Conservation (phyloP, 2,329 filamentous ascomycete genomes). For the Calonectria pauciramosa region DNA sequence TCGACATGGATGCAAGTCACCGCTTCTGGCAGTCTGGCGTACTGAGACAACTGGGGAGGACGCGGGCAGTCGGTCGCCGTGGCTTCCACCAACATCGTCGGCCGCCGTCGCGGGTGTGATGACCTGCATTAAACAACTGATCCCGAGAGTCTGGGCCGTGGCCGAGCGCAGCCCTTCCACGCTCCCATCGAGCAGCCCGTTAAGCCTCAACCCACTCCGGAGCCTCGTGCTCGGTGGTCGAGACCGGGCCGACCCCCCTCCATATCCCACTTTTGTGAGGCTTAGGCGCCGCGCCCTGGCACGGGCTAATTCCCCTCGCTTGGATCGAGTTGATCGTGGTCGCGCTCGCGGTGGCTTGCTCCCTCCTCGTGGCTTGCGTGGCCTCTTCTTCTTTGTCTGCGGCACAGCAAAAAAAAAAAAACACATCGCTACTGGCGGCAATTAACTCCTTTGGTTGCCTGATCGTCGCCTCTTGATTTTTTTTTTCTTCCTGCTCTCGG, state of each 20-base stretch:
- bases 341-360: not conserved
- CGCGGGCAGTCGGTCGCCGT: not conserved
- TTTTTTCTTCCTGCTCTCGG: not conserved
- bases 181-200: not conserved
- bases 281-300: not conserved
- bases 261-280: not conserved
- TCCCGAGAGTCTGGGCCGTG: conserved; percentile 9
- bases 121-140: not conserved
- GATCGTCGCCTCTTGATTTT: not conserved
- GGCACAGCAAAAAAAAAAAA: not conserved
- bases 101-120: not conserved
- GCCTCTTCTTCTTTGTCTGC: not conserved
- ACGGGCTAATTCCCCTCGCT: not conserved
- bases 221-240: not conserved
- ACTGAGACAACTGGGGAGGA: not conserved
- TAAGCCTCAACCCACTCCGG: not conserved
- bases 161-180: not conserved
- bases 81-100: not conserved
- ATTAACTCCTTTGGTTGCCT: not conserved
- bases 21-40: not conserved
- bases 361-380: not conserved
- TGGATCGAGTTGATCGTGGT: not conserved
- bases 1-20: not conserved
- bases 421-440: not conserved
- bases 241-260: conserved; percentile 7